Conservation (phyloP, 1,139 yeast species). For the Kodamaea sp. region DNA sequence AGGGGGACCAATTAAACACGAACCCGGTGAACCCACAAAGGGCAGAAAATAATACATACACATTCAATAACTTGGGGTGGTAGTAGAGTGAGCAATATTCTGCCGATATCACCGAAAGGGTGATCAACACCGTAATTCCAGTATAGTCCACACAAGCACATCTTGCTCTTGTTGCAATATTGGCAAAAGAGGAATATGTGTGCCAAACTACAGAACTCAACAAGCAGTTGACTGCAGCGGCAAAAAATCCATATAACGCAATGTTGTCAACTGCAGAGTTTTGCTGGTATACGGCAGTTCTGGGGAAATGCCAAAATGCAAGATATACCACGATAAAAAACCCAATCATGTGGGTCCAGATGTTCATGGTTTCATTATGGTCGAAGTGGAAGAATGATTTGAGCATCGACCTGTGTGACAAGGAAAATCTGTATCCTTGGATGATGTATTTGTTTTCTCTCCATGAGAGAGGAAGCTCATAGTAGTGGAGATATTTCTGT, state of each 20-base stretch:
- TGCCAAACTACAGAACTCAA: conserved; percentile 87
- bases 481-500: conserved; percentile 62
- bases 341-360: conserved; percentile 90
- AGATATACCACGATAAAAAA: conserved; percentile 58
- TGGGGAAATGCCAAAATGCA: conserved; percentile 63
- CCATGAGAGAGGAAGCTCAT: conserved; percentile 91
- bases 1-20: conserved; percentile 84
- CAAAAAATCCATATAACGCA: conserved; percentile 62
- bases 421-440: conserved; percentile 81
- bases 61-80: conserved; percentile 48
- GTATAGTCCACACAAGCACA: conserved; percentile 96
- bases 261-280: conserved; percentile 50
- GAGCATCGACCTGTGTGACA: conserved; percentile 60
- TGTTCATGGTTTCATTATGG: conserved; percentile 90
- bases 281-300: conserved; percentile 38
- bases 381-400: conserved; percentile 53
- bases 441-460: conserved; percentile 86
- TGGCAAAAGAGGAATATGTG: conserved; percentile 80
- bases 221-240: conserved; percentile 76
- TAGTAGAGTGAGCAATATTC: conserved; percentile 79
- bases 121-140: conserved; percentile 86
- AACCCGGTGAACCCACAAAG: conserved; percentile 74
- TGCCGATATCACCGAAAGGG: conserved; percentile 86
- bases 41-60: conserved; percentile 62
- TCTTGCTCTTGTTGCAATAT: conserved; percentile 59